Evolutionary conservation across 2,329 filamentous ascomycete species (phyloP).

Genomic region (Monilinia fructigena): DNA sequence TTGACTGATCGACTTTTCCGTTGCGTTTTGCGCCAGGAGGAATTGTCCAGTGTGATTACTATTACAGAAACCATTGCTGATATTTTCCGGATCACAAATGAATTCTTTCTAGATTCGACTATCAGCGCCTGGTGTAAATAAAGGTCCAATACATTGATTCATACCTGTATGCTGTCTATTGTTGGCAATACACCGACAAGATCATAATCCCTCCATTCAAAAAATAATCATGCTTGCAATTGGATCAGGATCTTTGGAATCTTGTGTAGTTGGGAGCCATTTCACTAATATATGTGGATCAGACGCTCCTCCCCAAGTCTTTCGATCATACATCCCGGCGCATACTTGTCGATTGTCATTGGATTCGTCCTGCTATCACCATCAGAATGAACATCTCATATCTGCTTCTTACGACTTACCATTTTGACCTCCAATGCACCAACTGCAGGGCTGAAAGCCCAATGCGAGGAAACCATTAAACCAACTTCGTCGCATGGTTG

Average conservation of each 20-base stretch:
- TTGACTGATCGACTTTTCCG: slow-evolving; percentile 64
- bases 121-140: slow-evolving; percentile 39
- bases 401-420: slow-evolving; percentile 43
- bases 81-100: slow-evolving; percentile 73
- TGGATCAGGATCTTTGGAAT: slow-evolving; percentile 64
- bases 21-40: slow-evolving; percentile 75
- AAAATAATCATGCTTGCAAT: slow-evolving; percentile 85
- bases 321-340: slow-evolving; percentile 87
- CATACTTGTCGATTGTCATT: slow-evolving; percentile 80
- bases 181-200: slow-evolving; percentile 69
- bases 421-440: slow-evolving; percentile 58
- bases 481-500: slow-evolving; percentile 57
- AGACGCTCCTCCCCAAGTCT: slow-evolving; percentile 80
- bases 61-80: slow-evolving; percentile 71
- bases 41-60: slow-evolving; percentile 78
- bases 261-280: slow-evolving; percentile 63
- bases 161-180: slow-evolving; percentile 54
- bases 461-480: slow-evolving; percentile 50
- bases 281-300: slow-evolving; percentile 88
- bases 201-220: slow-evolving; percentile 86
- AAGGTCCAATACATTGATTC: slow-evolving; percentile 26
- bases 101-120: slow-evolving; percentile 52
- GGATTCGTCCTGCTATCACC: slow-evolving; percentile 62
- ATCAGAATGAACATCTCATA: slow-evolving; percentile 26
- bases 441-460: slow-evolving; percentile 53